Evolutionary conservation across 164 flowering plant genomes (phyloP), one percentile per base, ranked within the genome.

Genomic region (Magnolia officinalis): DNA sequence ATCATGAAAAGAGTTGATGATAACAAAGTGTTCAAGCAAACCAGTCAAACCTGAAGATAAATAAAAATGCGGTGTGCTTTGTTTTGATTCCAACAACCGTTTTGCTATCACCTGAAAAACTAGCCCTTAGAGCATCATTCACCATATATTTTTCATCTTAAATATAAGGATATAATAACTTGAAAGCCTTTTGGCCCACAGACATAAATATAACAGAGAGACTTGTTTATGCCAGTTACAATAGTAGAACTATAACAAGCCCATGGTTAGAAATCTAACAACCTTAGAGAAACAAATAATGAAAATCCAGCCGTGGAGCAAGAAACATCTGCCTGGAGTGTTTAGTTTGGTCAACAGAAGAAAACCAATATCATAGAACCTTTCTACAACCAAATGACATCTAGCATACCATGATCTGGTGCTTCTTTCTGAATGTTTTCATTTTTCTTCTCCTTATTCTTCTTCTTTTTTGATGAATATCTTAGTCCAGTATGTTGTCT

Each of bases 11-110:
- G 59, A 14, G 63, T 66, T 59, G 50, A 81, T 20, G 31, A 77
- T 63, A 73, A 50, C 7, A 8, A 75, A n/a, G 31, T 13, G 64
- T 49, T 64, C n/a, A 45, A 21, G 13, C 18, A 74, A 73, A 45
- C 6, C 55, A 51, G 58, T 65, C 24, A 20, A 69, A 72, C 75
- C 29, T 51, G 64, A 82, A 37, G 93, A 88, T 70, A 95, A 81
- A 85, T 95, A 96, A 50, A 94, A 79, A 87, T 96, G 99, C 70
- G 99, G 99, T 75, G 85, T 92, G 76, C 74, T 87, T 79, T 91
- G 96, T 81, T 96, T 96, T 75, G 99, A 94, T 83, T 96, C 99
- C 87, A 94, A 78, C 78, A 96, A 82, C 75, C 99, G 85, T 81
- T 63, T 88, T 70, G 99, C 99, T 70, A 94, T 96, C 76, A 96